Percentiles rank a stretch among this genome's conserved stretches.
Conservation (phyloP, 2,329 filamentous ascomycete genomes). For the Orbilia quercus region DNA sequence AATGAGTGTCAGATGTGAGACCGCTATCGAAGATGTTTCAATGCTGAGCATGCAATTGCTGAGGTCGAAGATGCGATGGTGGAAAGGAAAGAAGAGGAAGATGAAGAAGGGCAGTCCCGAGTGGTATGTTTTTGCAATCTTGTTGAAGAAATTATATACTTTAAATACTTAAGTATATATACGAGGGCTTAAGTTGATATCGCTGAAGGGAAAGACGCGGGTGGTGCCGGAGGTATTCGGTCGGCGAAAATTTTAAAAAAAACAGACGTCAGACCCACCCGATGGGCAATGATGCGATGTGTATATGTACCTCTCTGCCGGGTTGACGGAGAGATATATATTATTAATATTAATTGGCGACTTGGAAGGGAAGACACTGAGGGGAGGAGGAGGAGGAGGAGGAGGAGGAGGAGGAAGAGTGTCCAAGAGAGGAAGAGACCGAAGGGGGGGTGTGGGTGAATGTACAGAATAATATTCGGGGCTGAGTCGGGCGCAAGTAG, state of each 20-base stretch:
- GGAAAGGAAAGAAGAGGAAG: background rate
- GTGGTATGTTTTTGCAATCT: no score
- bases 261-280: conserved; percentile 3
- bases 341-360: no score
- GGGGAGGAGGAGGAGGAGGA: conserved; percentile 17
- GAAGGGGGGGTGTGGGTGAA: background rate
- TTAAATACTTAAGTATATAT: no score
- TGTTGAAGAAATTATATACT: conserved; percentile 14
- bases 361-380: no score
- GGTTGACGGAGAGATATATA: background rate
- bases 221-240: conserved; percentile 19
- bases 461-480: conserved; percentile 1
- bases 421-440: conserved; percentile 25
- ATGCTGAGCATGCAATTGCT: background rate
- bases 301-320: background rate
- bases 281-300: conserved; percentile 4
- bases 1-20: no score
- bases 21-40: no score
- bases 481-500: no score
- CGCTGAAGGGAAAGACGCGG: conserved; percentile 3
- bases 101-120: background rate
- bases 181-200: no score
- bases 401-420: conserved; percentile 30
- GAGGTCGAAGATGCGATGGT: no score
- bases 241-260: conserved; percentile 24